Evolutionary conservation across 768 basidiomycete species (phyloP).

Genomic region (Pleurotus sapidus): DNA sequence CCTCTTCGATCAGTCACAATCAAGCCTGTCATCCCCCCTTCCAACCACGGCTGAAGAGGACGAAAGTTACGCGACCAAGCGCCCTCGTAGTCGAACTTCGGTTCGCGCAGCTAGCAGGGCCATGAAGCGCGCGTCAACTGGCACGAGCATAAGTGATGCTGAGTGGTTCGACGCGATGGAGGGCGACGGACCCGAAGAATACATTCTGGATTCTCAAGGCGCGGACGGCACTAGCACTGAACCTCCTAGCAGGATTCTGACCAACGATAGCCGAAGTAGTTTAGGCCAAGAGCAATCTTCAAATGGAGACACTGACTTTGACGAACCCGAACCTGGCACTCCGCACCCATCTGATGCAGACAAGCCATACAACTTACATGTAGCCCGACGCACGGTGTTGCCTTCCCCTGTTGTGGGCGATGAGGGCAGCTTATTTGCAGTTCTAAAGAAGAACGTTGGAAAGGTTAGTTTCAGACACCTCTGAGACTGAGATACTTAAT

Average conservation of each 20-base stretch:
- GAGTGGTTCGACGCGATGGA: constrained; percentile 83
- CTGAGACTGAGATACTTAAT: background rate
- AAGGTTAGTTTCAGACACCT: constrained; percentile 46
- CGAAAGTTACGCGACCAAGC: constrained; percentile 17
- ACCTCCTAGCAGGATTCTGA: constrained; percentile 34
- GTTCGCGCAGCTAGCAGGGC: constrained; percentile 26
- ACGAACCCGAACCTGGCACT: constrained; percentile 27
- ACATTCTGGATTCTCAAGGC: constrained; percentile 49
- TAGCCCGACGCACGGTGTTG: constrained; percentile 52
- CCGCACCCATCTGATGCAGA: constrained; percentile 6
- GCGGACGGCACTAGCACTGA: constrained; percentile 32
- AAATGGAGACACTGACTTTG: constrained; percentile 53
- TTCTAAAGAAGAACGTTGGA: constrained; percentile 86
- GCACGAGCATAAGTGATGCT: constrained; percentile 49
- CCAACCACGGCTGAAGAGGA: constrained; percentile 51
- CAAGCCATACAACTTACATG: constrained; percentile 15
- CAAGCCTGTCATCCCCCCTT: constrained; percentile 28
- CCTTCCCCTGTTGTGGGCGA: constrained; percentile 64
- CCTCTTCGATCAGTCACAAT: constrained; percentile 18
- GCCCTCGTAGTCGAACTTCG: constrained; percentile 17
- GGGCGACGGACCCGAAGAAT: constrained; percentile 65
- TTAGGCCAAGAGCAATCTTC: constrained; percentile 39
- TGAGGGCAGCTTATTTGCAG: constrained; percentile 78
- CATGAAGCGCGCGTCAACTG: constrained; percentile 43
- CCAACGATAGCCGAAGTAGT: constrained; percentile 37